Percentiles rank a stretch among this genome's conserved stretches.
phyloP scores from a whole-genome alignment of 257 asterid species.

The Solanum tacnaense region DNA sequence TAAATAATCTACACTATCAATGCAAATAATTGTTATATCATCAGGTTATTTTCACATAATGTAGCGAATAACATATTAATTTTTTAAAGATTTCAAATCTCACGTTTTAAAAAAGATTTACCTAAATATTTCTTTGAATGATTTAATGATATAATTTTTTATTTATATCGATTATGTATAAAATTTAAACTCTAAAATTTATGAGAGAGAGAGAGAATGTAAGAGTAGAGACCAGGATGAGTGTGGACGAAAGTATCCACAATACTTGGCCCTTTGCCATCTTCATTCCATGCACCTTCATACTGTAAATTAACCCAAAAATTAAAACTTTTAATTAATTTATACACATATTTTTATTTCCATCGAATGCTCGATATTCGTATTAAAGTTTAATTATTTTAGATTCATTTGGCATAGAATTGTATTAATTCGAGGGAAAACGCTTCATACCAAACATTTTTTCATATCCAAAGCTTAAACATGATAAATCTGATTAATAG shows the following conservation, averaged over 20 bases:
- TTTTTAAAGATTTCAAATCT: neutral
- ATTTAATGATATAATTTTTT: neutral
- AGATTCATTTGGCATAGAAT: too few relatives aligned
- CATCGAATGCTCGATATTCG: too few relatives aligned
- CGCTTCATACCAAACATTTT: too few relatives aligned
- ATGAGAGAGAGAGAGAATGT: neutral
- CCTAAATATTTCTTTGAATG: neutral
- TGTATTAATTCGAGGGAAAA: too few relatives aligned
- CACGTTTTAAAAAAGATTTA: neutral
- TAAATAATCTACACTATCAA: neutral
- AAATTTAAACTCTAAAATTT: neutral
- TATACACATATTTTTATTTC: neutral
- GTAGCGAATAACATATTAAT: neutral
- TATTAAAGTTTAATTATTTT: too few relatives aligned
- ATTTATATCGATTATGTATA: neutral
- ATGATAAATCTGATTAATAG: too few relatives aligned
- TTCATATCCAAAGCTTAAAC: too few relatives aligned
- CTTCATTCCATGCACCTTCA: constrained; percentile 1
- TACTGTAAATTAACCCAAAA: neutral
- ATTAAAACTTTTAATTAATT: neutral
- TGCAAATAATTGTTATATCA: neutral
- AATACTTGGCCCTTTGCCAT: neutral
- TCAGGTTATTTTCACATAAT: neutral
- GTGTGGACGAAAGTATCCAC: neutral
- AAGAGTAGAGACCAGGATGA: neutral